phyloP scores from a whole-genome alignment of 495 filamentous ascomycete genomes.

The Darksidea phi region DNA sequence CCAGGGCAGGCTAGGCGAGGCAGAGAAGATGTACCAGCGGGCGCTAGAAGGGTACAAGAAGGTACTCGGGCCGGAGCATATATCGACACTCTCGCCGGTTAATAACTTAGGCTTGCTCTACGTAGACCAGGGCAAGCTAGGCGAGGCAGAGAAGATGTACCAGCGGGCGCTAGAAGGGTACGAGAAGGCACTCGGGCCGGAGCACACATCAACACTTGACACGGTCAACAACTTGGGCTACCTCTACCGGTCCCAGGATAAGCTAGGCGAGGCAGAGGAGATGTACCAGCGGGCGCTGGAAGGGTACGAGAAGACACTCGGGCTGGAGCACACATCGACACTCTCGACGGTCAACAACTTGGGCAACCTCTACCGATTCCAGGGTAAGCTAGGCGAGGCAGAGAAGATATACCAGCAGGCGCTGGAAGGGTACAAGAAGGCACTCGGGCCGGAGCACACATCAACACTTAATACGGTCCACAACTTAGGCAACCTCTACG shows the following conservation, averaged over 20 bases:
- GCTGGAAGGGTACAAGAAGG: constrained; percentile 9
- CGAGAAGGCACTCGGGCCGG: no score
- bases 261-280: no score
- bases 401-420: constrained; percentile 9
- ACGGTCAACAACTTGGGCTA: no score
- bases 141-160: not conserved
- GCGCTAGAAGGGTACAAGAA: constrained; percentile 12
- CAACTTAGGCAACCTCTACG: constrained; percentile 11
- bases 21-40: constrained; percentile 2
- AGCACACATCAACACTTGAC: no score
- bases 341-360: no score
- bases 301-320: no score
- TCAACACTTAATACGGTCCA: constrained; percentile 8
- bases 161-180: no score
- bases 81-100: not conserved
- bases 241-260: no score
- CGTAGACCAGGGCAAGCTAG: not conserved
- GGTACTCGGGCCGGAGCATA: not conserved
- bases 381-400: not conserved
- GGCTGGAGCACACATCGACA: no score
- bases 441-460: constrained; percentile 12
- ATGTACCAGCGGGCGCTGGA: no score
- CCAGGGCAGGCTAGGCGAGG: constrained; percentile 7
- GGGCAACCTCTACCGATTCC: no score
- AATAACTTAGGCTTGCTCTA: not conserved